These are phyloP conservation scores for Fusarium pininemorale DNA, from an alignment of 2,329 filamentous ascomycete genomes.

Conservation along the genomic window DNA sequence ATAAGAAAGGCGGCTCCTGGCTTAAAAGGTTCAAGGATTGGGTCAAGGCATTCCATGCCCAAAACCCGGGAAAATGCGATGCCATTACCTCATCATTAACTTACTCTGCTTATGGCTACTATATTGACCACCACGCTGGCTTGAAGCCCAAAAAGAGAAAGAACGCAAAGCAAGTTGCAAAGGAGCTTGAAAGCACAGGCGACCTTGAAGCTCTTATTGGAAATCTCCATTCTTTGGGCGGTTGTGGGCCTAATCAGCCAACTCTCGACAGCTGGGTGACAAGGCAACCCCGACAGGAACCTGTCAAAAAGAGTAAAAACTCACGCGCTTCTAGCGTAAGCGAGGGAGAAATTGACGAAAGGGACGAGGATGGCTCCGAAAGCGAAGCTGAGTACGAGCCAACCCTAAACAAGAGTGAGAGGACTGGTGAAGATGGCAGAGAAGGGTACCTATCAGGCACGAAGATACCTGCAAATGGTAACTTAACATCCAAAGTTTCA, in stretches of 20 bases:
- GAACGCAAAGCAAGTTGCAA: constrained; percentile 45
- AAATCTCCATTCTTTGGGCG: constrained; percentile 17
- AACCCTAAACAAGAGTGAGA: constrained; percentile 23
- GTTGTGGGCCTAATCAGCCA: neutral
- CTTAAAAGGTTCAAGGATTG: constrained; percentile 48
- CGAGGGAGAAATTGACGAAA: constrained; percentile 24
- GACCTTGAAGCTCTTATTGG: constrained; percentile 36
- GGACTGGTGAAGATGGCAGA: neutral
- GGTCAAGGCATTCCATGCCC: constrained; percentile 44
- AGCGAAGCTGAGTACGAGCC: constrained; percentile 43
- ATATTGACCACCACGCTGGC: constrained; percentile 44
- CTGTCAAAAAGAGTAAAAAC: constrained; percentile 19
- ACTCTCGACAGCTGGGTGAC: constrained; percentile 11
- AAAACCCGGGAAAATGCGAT: constrained; percentile 37
- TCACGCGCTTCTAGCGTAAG: constrained; percentile 34
- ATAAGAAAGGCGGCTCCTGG: constrained; percentile 47
- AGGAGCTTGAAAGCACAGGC: constrained; percentile 40
- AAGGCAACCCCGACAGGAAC: constrained; percentile 5
- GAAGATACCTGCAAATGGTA: constrained; percentile 16
- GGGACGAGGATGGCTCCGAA: constrained; percentile 30
- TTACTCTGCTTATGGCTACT: constrained; percentile 43
- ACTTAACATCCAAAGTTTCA: neutral
- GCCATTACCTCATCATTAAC: constrained; percentile 39
- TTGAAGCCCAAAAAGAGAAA: constrained; percentile 47
- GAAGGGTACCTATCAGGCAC: neutral